A percentile compares a stretch with the other conserved stretches of the same genome.
phyloP scores from a whole-genome alignment of 78 protist species.

The Tieghemostelium lacteum region DNA sequence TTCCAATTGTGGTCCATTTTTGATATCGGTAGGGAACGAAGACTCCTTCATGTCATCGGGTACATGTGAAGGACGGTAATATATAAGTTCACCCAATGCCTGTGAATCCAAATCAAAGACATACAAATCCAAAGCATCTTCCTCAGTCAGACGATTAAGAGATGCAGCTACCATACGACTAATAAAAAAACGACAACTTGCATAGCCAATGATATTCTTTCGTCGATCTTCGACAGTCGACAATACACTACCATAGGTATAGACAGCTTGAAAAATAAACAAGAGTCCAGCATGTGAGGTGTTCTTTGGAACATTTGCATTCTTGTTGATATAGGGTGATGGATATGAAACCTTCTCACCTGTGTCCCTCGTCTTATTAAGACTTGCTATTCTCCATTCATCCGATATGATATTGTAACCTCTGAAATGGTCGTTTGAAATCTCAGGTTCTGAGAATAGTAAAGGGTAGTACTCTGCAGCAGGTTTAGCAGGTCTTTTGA shows the following conservation, averaged over 20 bases:
- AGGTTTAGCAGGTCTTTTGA: background rate
- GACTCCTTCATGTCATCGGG: background rate
- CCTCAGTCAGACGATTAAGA: conserved; percentile 52
- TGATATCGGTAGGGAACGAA: background rate
- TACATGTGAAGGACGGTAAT: conserved; percentile 11
- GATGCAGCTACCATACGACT: conserved; percentile 47
- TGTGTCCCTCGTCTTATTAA: conserved; percentile 34
- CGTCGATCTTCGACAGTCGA: conserved; percentile 55
- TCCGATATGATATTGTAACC: conserved; percentile 51
- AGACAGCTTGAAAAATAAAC: conserved; percentile 47
- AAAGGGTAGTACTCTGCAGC: conserved; percentile 33
- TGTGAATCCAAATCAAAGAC: conserved; percentile 38
- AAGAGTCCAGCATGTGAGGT: background rate
- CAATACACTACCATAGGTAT: conserved; percentile 8
- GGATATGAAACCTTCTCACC: conserved; percentile 41
- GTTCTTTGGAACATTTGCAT: conserved; percentile 21
- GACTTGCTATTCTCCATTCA: conserved; percentile 15
- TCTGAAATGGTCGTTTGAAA: conserved; percentile 18
- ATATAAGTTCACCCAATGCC: background rate
- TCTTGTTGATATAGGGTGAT: conserved; percentile 10
- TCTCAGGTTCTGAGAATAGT: conserved; percentile 44
- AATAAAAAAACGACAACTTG: conserved; percentile 54
- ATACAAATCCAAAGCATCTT: conserved; percentile 55
- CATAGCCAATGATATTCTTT: conserved; percentile 31
- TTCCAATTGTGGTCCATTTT: conserved; percentile 8